phyloP scores from a whole-genome alignment of 1,139 yeast species.

The Hemisphaericaspora lyxosophila region DNA sequence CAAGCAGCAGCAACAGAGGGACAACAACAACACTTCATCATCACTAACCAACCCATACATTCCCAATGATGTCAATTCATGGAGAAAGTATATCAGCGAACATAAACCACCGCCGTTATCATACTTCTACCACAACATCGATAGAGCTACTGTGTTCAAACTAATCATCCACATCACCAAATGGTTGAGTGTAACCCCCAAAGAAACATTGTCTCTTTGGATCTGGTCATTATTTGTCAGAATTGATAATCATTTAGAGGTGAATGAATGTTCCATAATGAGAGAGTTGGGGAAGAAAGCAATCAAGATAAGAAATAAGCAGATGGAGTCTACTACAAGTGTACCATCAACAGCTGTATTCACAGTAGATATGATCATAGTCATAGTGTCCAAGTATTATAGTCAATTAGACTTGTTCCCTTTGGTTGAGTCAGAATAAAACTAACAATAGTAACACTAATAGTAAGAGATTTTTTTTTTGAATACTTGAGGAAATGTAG shows the following conservation, averaged over 20 bases:
- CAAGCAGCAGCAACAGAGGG: not conserved
- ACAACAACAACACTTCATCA: not conserved
- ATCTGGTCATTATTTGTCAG: conserved; percentile 36
- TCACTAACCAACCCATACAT: not conserved
- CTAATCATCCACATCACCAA: conserved; percentile 36
- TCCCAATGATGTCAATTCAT: conserved; percentile 2
- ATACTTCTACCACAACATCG: conserved; percentile 21
- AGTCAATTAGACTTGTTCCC: conserved; percentile 35
- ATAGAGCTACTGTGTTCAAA: conserved; percentile 35
- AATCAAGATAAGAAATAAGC: conserved; percentile 21
- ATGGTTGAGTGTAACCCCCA: conserved; percentile 37
- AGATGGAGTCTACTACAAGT: conserved; percentile 10
- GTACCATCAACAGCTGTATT: conserved; percentile 14
- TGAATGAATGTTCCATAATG: conserved; percentile 34
- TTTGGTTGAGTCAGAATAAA: not conserved
- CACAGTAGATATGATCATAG: conserved; percentile 34
- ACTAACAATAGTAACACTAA: too few relatives aligned
- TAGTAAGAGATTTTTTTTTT: too few relatives aligned
- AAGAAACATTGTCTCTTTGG: conserved; percentile 37
- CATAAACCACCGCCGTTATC: conserved; percentile 28
- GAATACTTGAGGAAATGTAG: too few relatives aligned
- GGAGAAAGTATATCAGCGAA: conserved; percentile 7
- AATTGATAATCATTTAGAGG: conserved; percentile 34
- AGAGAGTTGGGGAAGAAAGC: conserved; percentile 45
- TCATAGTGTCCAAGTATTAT: conserved; percentile 34